phyloP scores from a whole-genome alignment of 2,329 filamentous ascomycete genomes.

The Lasiodiplodia sp. region DNA sequence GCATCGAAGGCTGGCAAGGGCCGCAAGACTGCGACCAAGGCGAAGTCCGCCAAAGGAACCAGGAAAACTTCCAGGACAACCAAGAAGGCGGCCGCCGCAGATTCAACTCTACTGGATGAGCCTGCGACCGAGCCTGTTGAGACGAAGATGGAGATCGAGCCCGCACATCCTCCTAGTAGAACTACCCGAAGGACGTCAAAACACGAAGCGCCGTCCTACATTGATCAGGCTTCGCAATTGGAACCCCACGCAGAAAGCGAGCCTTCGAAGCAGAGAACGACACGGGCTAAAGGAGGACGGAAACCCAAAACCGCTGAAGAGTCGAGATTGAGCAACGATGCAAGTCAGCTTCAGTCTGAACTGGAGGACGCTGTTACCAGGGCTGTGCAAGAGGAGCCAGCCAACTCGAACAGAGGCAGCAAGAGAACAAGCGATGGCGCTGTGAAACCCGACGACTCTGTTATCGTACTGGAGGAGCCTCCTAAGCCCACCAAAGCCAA shows the following conservation, averaged over 20 bases:
- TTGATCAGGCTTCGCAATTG: conserved; percentile 9
- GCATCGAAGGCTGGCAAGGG: conserved; percentile 43
- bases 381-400: conserved; percentile 30
- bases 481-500: conserved; percentile 30
- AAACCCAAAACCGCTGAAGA: conserved; percentile 17
- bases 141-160: neutral
- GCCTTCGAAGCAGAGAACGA: conserved; percentile 8
- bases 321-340: conserved; percentile 32
- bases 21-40: conserved; percentile 57
- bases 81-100: conserved; percentile 43
- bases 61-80: conserved; percentile 46
- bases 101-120: conserved; percentile 14
- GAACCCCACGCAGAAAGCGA: neutral
- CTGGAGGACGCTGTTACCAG: conserved; percentile 32
- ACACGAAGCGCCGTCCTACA: neutral
- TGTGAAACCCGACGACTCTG: conserved; percentile 36
- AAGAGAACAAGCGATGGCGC: conserved; percentile 50
- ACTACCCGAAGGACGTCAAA: conserved; percentile 8
- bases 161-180: neutral
- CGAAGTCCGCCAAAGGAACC: conserved; percentile 32
- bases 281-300: conserved; percentile 9
- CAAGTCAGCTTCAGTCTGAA: conserved; percentile 39
- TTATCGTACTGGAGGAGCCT: conserved; percentile 33
- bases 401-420: conserved; percentile 38
- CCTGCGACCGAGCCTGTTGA: neutral